Evolutionary conservation across 306 rosid species (phyloP), one percentile per base, ranked within the genome.

Genomic region (Trifolium subterraneum): DNA sequence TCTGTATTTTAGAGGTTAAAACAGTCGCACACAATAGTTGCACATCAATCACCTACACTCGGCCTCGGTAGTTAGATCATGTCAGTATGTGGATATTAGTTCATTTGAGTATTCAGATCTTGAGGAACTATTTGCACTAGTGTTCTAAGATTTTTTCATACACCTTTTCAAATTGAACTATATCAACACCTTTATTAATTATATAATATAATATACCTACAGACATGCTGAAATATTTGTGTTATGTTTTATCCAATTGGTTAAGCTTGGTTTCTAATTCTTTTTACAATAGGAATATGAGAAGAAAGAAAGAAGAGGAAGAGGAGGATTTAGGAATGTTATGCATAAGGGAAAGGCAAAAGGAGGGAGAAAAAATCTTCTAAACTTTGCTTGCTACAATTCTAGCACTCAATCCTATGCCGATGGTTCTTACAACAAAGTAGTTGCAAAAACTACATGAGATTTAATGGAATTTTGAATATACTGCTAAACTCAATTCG

Each of bases 241-340:
- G 48, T 71, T 45, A 0, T 23, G 11, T 12, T 55, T 3, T 25
- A 64, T 6, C 10, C 13, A 41, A 47, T 18, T 44, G 1, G 33
- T 38, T 76, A 50, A 72, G 11, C n/a, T 72, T 1, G 62, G 20
- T 42, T 68, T 12, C 0, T 16, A 20, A 5, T 2, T 15, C 3
- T 55, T 73, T 73, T 39, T 18, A n/a, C n/a, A 33, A 10, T 74
- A 84, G 81, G 88, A 52, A 16, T 12, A 0, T 23, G 58, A 35
- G 42, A 84, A 74, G 78, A 86, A 72, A 58, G 86, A 64, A 4
- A 58, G 88, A 36, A 73, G 45, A 52, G 81, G 77, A 62, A 29
- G 67, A 16, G 70, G 82, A 18, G 70, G 82, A 58, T 20, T 83
- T 22, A 83, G 18, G 60, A 74, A 23, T 42, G 79, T 11, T 15